Base-by-base conservation (phyloP, 495 filamentous ascomycete genomes). In the Aeminium ludgeri region DNA sequence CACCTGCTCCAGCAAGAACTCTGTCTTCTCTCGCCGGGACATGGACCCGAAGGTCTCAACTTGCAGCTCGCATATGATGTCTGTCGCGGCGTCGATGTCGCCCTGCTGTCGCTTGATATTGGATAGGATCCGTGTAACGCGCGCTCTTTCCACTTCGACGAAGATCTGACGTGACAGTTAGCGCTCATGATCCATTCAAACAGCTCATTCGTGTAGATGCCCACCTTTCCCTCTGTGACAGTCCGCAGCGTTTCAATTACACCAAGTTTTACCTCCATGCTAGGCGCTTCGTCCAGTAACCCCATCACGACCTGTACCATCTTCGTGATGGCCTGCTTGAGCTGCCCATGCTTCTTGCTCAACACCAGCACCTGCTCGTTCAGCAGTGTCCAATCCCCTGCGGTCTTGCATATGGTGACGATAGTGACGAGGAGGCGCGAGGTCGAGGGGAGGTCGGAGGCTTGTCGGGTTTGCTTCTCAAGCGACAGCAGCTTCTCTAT, bases 31-130 rank as follows among this genome's bases (percentile, higher is more conserved):
- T 45, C 91, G 75, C 50, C 87, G 70, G 33, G 82, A 78, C 89
- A 97, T 97, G 30, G 89, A 96, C 15, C 89, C 89, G 53, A 97
- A 97, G 1, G 89, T 97, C 68, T 97, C 89, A 13, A 97, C 89
- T 59, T 97, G 89, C 41, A 97, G 70, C 65, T 97, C 89, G 62
- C 89, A 97, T 17, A 97, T 70, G 40, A 84, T 89, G 49, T 93
- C 86, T 45, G 82, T 79, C 5, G 89, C 91, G 11, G 82, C 78
- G 54, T 79, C 81, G 44, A 92, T 69, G 53, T 97, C 85, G 38
- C 86, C 87, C 62, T 95, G 83, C 37, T 78, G 60, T 59, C 92
- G 93, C 69, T 92, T 95, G 69, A 97, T 95, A 60, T 94, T 74
- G 36, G 89, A 93, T 13, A 97, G 68, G 46, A 93, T 89, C 50